Evolutionary conservation across 371 early-diverging fungal genomes (phyloP).

Genomic region (Saksenaea oblongispora): DNA sequence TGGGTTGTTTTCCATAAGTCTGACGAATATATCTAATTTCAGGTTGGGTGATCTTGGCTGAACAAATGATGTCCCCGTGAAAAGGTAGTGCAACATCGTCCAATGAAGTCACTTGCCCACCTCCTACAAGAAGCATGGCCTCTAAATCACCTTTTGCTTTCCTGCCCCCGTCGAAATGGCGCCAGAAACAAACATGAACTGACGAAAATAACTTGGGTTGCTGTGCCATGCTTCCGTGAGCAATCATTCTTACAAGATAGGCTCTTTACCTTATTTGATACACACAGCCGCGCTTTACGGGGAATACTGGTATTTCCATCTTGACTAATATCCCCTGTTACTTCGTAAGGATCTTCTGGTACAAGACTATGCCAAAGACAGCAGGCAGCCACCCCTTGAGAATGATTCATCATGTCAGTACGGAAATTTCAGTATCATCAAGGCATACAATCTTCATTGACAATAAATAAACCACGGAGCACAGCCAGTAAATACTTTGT

Average conservation of each 20-base stretch:
- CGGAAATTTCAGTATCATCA: not conserved
- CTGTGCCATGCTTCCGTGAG: not conserved
- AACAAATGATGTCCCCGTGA: not conserved
- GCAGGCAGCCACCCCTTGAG: constrained; percentile 7
- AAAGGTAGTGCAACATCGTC: not conserved
- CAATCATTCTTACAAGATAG: not conserved
- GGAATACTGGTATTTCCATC: not conserved
- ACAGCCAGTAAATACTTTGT: constrained; percentile 8
- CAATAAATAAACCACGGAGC: not conserved
- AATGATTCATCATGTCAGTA: not conserved
- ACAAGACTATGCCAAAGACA: not conserved
- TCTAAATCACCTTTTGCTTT: not conserved
- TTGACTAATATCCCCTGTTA: not conserved
- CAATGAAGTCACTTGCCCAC: not conserved
- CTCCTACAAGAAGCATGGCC: not conserved
- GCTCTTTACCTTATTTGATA: not conserved
- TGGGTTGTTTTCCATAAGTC: not conserved
- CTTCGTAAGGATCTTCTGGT: constrained; percentile 7
- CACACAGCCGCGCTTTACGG: not conserved
- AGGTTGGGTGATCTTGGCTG: not conserved
- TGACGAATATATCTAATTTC: not conserved
- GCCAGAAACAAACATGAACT: not conserved
- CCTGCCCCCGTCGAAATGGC: not conserved
- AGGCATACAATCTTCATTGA: not conserved
- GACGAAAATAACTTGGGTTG: not conserved